Conservation (phyloP, 352 stramenopile species). For the Phytophthora sojae region DNA sequence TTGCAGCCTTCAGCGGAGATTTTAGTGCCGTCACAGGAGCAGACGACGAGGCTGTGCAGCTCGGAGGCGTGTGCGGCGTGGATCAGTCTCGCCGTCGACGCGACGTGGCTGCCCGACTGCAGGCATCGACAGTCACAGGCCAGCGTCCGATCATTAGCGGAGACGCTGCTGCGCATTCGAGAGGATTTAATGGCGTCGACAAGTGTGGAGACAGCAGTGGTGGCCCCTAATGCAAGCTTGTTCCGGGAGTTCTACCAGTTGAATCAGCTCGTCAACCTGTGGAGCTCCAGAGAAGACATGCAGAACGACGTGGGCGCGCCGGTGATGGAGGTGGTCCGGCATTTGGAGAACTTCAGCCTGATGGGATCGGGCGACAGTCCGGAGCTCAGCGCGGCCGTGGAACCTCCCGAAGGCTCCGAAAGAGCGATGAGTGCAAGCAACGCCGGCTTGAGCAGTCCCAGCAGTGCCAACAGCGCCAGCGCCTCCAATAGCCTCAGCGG, state of each 20-base stretch:
- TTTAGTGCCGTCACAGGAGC: slow-evolving; percentile 15
- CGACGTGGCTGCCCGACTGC: slow-evolving; percentile 41
- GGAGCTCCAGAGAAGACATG: slow-evolving; percentile 9
- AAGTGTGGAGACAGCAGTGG: background rate
- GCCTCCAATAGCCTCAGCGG: background rate
- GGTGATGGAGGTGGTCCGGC: slow-evolving; percentile 21
- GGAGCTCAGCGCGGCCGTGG: slow-evolving; percentile 6
- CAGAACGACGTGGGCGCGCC: slow-evolving; percentile 15
- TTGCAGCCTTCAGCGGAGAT: slow-evolving; percentile 17
- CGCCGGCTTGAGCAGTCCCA: background rate
- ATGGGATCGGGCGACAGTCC: slow-evolving; percentile 17
- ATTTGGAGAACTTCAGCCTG: slow-evolving; percentile 26
- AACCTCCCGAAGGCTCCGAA: slow-evolving; percentile 17
- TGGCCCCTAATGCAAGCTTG: slow-evolving; percentile 33
- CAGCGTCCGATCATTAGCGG: slow-evolving; percentile 41
- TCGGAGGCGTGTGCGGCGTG: slow-evolving; percentile 35
- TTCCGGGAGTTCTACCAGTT: slow-evolving; percentile 40
- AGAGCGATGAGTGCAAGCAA: background rate
- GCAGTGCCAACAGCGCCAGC: background rate
- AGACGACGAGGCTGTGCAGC: slow-evolving; percentile 35
- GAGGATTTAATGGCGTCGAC: slow-evolving; percentile 23
- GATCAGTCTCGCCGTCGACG: slow-evolving; percentile 19
- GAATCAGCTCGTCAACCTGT: slow-evolving; percentile 35
- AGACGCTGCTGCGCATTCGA: slow-evolving; percentile 41
- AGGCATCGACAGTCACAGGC: slow-evolving; percentile 37